Evolutionary conservation across 176 grass and related monocot genomes (phyloP).

Genomic region (Oryza brachyantha): DNA sequence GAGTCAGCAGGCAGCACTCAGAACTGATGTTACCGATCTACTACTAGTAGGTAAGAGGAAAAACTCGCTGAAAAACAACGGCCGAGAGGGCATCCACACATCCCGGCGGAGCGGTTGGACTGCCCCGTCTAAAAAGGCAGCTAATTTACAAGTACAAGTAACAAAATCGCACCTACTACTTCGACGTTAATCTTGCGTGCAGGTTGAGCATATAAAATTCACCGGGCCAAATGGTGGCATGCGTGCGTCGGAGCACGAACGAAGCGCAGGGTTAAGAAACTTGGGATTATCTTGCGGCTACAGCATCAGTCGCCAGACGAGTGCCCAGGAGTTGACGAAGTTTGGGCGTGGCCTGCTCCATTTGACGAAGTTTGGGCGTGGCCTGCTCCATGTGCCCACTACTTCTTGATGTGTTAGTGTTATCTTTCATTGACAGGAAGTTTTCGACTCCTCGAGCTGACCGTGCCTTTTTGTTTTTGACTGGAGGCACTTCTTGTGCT

Average conservation of each 20-base stretch:
- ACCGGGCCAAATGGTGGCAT: conserved; percentile 37
- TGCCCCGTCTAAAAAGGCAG: neutral
- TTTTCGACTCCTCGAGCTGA: conserved; percentile 32
- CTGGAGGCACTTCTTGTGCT: neutral
- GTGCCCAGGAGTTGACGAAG: conserved; percentile 58
- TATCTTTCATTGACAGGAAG: conserved; percentile 55
- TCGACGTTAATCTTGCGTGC: conserved; percentile 22
- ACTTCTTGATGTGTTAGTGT: conserved; percentile 6
- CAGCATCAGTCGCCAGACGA: conserved; percentile 27
- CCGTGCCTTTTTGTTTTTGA: neutral
- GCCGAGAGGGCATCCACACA: neutral
- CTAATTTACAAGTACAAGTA: conserved; percentile 35
- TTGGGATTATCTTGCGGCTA: conserved; percentile 38
- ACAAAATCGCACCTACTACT: conserved; percentile 10
- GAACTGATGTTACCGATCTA: neutral
- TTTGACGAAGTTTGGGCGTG: conserved; percentile 44
- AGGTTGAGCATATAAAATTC: conserved; percentile 34
- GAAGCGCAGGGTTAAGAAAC: neutral
- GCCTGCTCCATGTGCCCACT: conserved; percentile 22
- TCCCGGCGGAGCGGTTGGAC: conserved; percentile 5
- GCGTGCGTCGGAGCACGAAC: neutral
- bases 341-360: conserved; percentile 30
- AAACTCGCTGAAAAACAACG: neutral
- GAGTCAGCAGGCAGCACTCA: neutral
- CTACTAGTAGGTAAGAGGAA: neutral